Conservation (phyloP, 176 grass and related monocot genomes). For the Carex kokanica region DNA sequence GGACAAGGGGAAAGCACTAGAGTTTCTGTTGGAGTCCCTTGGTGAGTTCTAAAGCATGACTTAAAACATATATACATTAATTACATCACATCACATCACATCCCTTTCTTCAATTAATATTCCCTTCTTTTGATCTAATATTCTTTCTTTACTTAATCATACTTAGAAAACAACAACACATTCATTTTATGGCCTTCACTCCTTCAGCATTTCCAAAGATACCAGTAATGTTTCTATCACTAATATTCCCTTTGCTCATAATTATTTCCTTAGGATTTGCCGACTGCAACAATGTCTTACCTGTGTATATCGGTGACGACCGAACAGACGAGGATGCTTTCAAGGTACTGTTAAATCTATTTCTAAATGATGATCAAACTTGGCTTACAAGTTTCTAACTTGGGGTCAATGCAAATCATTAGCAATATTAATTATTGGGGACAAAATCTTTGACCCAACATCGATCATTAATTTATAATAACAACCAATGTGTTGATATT, state of each 20-base stretch:
- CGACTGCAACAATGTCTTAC: slow-evolving; percentile 60
- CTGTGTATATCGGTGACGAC: slow-evolving; percentile 88
- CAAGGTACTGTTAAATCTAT: slow-evolving; percentile 42
- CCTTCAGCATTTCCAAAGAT: background rate
- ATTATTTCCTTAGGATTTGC: slow-evolving; percentile 46
- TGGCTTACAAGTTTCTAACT: background rate
- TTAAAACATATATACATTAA: no score
- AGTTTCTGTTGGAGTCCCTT: slow-evolving; percentile 81
- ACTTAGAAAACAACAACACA: background rate
- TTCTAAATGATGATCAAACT: background rate
- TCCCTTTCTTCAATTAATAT: slow-evolving; percentile 27
- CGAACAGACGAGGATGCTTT: slow-evolving; percentile 97
- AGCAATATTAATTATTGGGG: background rate
- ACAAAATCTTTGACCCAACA: background rate
- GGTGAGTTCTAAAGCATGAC: slow-evolving; percentile 37
- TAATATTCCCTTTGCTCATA: background rate
- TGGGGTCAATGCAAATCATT: background rate
- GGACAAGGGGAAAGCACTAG: slow-evolving; percentile 95
- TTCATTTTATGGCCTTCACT: background rate
- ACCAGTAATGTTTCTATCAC: slow-evolving; percentile 10
- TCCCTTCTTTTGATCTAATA: slow-evolving; percentile 7
- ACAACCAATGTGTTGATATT: background rate
- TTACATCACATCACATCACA: slow-evolving; percentile 12
- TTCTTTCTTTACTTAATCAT: slow-evolving; percentile 3
- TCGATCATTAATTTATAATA: background rate